These are phyloP conservation scores for Porogramme epimiltina DNA, from an alignment of 1,284 basidiomycete genomes.

Conservation along the genomic window DNA sequence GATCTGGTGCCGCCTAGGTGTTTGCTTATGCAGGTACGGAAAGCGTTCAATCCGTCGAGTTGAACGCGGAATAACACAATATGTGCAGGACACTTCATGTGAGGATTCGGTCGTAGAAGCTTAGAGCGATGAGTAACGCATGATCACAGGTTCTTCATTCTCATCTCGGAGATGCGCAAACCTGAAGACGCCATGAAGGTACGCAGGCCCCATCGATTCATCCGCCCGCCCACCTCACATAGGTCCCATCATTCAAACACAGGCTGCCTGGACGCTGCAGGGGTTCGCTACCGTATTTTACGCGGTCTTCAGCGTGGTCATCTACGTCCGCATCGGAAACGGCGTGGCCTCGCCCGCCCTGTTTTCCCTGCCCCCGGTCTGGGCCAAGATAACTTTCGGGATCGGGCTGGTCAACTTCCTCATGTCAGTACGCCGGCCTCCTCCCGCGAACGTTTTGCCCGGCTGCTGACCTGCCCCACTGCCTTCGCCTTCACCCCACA, in stretches of 20 bases:
- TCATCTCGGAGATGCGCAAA: constrained; percentile 55
- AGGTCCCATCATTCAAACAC: background rate
- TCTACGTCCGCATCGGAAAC: constrained; percentile 61
- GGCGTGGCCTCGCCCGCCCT: constrained; percentile 58
- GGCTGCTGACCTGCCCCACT: too few species aligned
- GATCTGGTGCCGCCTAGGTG: constrained; percentile 34
- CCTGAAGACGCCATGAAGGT: constrained; percentile 61
- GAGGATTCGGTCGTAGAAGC: constrained; percentile 11
- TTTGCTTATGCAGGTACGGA: constrained; percentile 53
- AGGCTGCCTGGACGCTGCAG: constrained; percentile 57
- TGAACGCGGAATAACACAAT: background rate
- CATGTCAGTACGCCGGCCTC: constrained; percentile 48
- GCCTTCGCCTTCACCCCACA: too few species aligned
- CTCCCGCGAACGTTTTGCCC: background rate
- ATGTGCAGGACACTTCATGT: constrained; percentile 54
- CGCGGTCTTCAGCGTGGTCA: constrained; percentile 49
- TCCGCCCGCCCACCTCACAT: background rate
- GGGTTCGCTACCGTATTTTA: constrained; percentile 54
- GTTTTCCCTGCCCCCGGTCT: constrained; percentile 49
- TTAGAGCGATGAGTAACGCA: background rate
- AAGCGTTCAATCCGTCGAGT: background rate
- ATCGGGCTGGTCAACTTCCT: constrained; percentile 52
- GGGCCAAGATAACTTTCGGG: constrained; percentile 52
- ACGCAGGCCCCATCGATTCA: background rate
- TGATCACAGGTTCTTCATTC: constrained; percentile 48